phyloP scores from a whole-genome alignment of 2,329 filamentous ascomycete genomes.

The Sclerotinia borealis region DNA sequence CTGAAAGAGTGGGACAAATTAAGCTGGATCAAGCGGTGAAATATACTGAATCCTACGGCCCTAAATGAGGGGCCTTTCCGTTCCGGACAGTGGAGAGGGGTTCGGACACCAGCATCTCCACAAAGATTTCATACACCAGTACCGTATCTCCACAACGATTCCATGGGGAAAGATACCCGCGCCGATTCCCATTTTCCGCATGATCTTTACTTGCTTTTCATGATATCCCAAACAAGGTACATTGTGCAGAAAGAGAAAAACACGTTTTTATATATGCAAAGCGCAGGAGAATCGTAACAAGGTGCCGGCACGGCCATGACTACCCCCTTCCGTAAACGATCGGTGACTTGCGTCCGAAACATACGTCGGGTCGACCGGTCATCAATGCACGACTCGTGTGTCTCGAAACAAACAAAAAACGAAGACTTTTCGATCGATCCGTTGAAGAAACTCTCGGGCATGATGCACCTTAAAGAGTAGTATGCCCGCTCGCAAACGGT shows the following conservation, averaged over 20 bases:
- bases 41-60: background rate
- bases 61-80: constrained; percentile 5
- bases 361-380: background rate
- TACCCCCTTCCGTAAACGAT: constrained; percentile 10
- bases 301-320: background rate
- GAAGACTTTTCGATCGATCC: background rate
- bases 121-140: too few species aligned
- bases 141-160: background rate
- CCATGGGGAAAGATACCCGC: constrained; percentile 9
- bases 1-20: background rate
- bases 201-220: background rate
- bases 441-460: background rate
- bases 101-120: background rate
- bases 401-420: background rate
- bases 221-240: background rate
- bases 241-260: background rate
- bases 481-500: background rate
- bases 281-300: background rate
- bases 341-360: background rate
- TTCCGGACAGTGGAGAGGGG: background rate
- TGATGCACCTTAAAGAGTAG: background rate
- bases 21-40: background rate
- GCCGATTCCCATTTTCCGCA: background rate
- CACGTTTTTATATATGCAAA: background rate
- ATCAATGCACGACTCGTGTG: background rate